phyloP scores from a whole-genome alignment of 2,329 filamentous ascomycete genomes.

The Orbilia brochopaga region DNA sequence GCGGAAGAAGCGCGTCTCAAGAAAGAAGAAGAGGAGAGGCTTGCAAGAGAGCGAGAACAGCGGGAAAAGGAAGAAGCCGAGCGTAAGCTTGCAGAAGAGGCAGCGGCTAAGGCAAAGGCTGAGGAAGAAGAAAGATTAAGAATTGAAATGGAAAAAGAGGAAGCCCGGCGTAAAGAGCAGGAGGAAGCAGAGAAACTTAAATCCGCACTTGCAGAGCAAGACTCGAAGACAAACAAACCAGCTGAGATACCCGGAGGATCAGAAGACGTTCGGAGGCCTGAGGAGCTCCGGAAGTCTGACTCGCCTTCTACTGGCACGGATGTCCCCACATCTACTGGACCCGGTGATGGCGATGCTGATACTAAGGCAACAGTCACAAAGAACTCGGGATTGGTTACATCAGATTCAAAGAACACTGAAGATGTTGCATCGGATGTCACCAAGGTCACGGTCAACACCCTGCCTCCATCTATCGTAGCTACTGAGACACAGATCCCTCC shows the following conservation, averaged over 20 bases:
- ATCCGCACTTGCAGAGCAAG: conserved; percentile 54
- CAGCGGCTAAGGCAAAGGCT: conserved; percentile 53
- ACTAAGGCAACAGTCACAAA: conserved; percentile 55
- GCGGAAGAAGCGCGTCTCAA: conserved; percentile 54
- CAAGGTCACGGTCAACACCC: conserved; percentile 62
- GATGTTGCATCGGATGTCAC: conserved; percentile 61
- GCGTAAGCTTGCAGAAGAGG: conserved; percentile 52
- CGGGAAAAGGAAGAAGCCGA: conserved; percentile 53
- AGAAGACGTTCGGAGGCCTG: conserved; percentile 50
- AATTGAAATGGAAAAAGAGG: conserved; percentile 50
- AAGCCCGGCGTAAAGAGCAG: conserved; percentile 54
- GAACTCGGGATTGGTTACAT: conserved; percentile 33
- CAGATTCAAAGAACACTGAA: conserved; percentile 52
- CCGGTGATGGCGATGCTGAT: conserved; percentile 24
- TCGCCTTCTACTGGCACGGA: not conserved
- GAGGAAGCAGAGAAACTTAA: conserved; percentile 55
- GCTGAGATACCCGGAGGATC: conserved; percentile 52
- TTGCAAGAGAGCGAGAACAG: conserved; percentile 57
- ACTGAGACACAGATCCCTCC: conserved; percentile 61
- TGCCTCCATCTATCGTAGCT: conserved; percentile 59
- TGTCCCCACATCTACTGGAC: conserved; percentile 18
- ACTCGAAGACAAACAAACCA: conserved; percentile 49
- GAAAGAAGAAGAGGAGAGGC: conserved; percentile 57
- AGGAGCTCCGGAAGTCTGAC: conserved; percentile 22
- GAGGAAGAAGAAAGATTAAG: conserved; percentile 51